These are phyloP conservation scores for Astragalus membranaceus DNA, from an alignment of 306 rosid genomes.

Conservation along the genomic window DNA sequence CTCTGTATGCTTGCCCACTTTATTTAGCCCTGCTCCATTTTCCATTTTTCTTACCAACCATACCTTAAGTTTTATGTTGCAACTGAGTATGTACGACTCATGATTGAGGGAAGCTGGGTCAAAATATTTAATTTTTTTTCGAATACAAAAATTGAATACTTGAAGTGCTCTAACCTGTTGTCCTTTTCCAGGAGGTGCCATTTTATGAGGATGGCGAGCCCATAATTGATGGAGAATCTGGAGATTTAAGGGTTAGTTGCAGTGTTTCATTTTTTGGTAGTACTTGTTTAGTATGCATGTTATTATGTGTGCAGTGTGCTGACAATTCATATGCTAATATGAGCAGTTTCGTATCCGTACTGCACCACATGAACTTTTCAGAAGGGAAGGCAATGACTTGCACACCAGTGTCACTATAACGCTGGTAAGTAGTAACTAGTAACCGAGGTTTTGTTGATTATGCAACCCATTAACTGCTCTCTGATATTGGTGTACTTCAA, in stretches of 20 bases:
- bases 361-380: conserved; percentile 76
- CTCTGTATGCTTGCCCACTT: background rate
- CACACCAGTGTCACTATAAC: conserved; percentile 84
- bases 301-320: conserved; percentile 17
- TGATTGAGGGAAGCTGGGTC: background rate
- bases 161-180: conserved; percentile 1
- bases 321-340: conserved; percentile 18
- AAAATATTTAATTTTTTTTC: background rate
- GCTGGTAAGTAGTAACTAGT: conserved; percentile 45
- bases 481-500: background rate
- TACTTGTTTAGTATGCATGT: conserved; percentile 3
- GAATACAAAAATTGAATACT: background rate
- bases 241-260: conserved; percentile 77
- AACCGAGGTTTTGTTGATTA: background rate
- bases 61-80: background rate
- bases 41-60: background rate
- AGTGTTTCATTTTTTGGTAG: background rate
- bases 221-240: conserved; percentile 88
- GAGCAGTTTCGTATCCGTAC: conserved; percentile 81
- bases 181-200: conserved; percentile 66
- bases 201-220: conserved; percentile 99
- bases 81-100: background rate
- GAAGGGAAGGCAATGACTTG: conserved; percentile 83
- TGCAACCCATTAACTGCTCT: background rate
- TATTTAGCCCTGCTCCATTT: background rate